Evolutionary conservation across 192 early-diverging fungal species (phyloP), one percentile per base, ranked within the genome.

Genomic region (Diversispora eburnea): DNA sequence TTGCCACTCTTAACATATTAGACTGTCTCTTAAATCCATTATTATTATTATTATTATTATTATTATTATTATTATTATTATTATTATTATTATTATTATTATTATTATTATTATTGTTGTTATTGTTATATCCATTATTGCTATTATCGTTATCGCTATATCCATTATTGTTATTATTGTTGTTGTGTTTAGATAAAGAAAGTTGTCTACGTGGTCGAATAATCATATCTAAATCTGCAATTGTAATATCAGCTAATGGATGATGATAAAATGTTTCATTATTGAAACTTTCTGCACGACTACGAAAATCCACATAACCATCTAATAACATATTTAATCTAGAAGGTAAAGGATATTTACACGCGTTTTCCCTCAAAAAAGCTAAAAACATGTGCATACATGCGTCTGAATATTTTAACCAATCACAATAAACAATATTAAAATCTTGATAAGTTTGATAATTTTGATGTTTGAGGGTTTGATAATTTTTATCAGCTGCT

Each of bases 351-450:
- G 20, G 12, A 13, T 33, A 54, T 3, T 13, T 19, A 52, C 17
- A 45, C 25, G 61, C 59, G 42, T 41, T 22, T 19, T 73, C 72
- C 20, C 72, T 42, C 22, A 73, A 49, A 55, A 64, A 73, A 51
- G 72, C 72, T 4, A 73, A 42, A 22, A 64, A 73, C 22, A 73
- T 45, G 64, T 73, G 72, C 15, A 64, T 54, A n/a, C 61, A 73
- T 9, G 72, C 72, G 17, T 73, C 54, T 0, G 72, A 62, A 54
- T 8, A 73, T 64, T 51, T 73, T 55, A 56, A 64, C 54, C 54
- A 73, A 54, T 73, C 61, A 54, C n/a, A 20, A 55, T 73, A 73
- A n/a, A 61, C 72, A 9, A 41, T 33, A 51, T 54, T 20, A 64
- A 73, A 73, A 2, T 33, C 2, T 33, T 33, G 25, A 33, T 33